These are phyloP conservation scores for Tephrocybe sp. DNA, from an alignment of 768 basidiomycete species.

Conservation along the genomic window DNA sequence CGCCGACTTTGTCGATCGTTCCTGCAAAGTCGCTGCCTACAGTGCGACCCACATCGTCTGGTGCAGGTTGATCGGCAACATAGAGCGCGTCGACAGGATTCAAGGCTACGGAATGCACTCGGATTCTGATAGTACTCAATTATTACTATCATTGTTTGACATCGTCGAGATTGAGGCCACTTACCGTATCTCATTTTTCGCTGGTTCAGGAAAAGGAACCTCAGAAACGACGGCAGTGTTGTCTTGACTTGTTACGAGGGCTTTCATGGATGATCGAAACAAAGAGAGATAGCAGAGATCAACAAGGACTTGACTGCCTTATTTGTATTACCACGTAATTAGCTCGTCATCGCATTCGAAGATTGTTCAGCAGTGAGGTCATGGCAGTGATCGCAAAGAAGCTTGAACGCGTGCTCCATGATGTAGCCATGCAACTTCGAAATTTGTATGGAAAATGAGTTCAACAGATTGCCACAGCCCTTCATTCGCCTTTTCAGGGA, in stretches of 20 bases:
- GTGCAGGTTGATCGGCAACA: slow-evolving; percentile 22
- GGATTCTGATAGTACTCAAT: slow-evolving; percentile 17
- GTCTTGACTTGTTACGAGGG: slow-evolving; percentile 26
- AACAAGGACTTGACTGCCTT: too few relatives aligned
- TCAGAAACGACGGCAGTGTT: slow-evolving; percentile 27
- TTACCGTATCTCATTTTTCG: slow-evolving; percentile 28
- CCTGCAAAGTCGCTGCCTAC: slow-evolving; percentile 37
- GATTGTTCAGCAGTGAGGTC: too few relatives aligned
- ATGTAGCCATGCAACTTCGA: too few relatives aligned
- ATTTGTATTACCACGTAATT: too few relatives aligned
- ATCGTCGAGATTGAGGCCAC: too few relatives aligned
- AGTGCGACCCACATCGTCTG: slow-evolving; percentile 28
- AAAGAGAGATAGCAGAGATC: neutral
- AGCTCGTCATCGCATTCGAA: too few relatives aligned
- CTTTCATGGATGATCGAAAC: slow-evolving; percentile 24
- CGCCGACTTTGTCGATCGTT: slow-evolving; percentile 29
- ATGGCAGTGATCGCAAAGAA: too few relatives aligned
- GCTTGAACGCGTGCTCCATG: too few relatives aligned
- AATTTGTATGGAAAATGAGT: too few relatives aligned
- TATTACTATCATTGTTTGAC: neutral
- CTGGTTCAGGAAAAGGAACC: slow-evolving; percentile 27
- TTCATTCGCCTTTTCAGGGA: too few relatives aligned
- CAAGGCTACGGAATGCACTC: slow-evolving; percentile 31
- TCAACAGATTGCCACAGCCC: too few relatives aligned
- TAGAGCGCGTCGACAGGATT: slow-evolving; percentile 35